Conservation (phyloP, 495 filamentous ascomycete genomes). For the Cryomyces minteri region DNA sequence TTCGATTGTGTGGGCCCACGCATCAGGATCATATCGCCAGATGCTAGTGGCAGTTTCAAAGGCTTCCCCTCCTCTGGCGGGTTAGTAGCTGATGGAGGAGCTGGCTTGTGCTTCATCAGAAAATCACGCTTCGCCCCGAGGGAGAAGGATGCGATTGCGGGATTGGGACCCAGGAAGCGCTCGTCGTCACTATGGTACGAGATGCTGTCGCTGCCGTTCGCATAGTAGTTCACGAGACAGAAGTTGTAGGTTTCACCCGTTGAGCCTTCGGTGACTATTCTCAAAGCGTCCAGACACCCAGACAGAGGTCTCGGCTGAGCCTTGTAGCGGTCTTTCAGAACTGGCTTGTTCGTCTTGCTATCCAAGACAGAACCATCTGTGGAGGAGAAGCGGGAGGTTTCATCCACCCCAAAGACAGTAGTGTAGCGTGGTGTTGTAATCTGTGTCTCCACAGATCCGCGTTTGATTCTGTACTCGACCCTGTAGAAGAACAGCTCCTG, state of each 20-base stretch:
- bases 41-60: slow-evolving; percentile 39
- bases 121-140: slow-evolving; percentile 50
- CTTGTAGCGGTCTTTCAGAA: slow-evolving; percentile 30
- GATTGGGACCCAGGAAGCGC: slow-evolving; percentile 45
- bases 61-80: slow-evolving; percentile 15
- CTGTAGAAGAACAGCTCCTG: slow-evolving; percentile 49
- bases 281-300: slow-evolving; percentile 38
- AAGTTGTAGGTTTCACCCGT: slow-evolving; percentile 52
- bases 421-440: slow-evolving; percentile 53
- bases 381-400: slow-evolving; percentile 21
- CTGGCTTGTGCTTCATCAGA: slow-evolving; percentile 49
- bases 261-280: slow-evolving; percentile 33
- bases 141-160: slow-evolving; percentile 52
- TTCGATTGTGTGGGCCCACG: slow-evolving; percentile 44
- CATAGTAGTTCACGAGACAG: slow-evolving; percentile 62
- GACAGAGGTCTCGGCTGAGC: slow-evolving; percentile 47
- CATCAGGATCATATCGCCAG: slow-evolving; percentile 62
- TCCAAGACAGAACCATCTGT: slow-evolving; percentile 26
- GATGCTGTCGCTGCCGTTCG: slow-evolving; percentile 48
- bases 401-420: slow-evolving; percentile 55
- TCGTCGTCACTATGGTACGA: slow-evolving; percentile 62
- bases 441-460: slow-evolving; percentile 32
- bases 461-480: slow-evolving; percentile 48
- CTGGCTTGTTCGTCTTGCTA: slow-evolving; percentile 20
- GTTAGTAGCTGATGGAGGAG: slow-evolving; percentile 3